phyloP scores from a whole-genome alignment of 495 filamentous ascomycete genomes.

The Lasiosphaeris hirsuta region DNA sequence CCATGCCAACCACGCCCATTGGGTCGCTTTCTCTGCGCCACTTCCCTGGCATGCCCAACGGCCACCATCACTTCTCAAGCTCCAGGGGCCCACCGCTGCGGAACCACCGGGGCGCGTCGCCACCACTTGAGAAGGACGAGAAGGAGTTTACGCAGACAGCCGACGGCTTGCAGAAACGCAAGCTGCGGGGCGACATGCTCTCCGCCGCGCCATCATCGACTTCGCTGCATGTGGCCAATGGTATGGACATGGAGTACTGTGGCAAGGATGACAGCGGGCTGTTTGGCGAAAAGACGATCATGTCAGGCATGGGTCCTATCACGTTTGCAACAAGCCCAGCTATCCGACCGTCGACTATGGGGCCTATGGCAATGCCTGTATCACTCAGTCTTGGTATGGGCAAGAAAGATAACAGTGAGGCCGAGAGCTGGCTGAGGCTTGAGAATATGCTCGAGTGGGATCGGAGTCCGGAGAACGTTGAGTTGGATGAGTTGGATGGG shows the following conservation, averaged over 20 bases:
- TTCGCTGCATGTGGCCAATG: not conserved
- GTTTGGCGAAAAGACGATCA: conserved; percentile 48
- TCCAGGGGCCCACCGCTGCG: conserved; percentile 36
- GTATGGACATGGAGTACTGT: conserved; percentile 49
- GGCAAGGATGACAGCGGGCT: conserved; percentile 44
- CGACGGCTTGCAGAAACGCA: conserved; percentile 75
- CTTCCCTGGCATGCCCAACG: conserved; percentile 33
- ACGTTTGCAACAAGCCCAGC: conserved; percentile 42
- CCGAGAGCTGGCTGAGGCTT: conserved; percentile 49
- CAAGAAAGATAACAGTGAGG: conserved; percentile 47
- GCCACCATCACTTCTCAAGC: conserved; percentile 19
- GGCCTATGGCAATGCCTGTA: not conserved
- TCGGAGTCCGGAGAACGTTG: conserved; percentile 80
- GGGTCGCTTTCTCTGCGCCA: conserved; percentile 56
- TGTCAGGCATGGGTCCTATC: conserved; percentile 28
- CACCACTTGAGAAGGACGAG: conserved; percentile 91
- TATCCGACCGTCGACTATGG: conserved; percentile 41
- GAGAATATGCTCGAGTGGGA: conserved; percentile 61
- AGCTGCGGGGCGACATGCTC: conserved; percentile 49
- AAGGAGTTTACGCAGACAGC: conserved; percentile 96
- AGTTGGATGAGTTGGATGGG: conserved; percentile 88
- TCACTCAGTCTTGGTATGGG: conserved; percentile 31
- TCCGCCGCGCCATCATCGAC: conserved; percentile 29
- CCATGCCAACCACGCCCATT: conserved; percentile 52
- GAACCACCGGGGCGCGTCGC: conserved; percentile 69